Conservation (phyloP, 179 eudicot species). For the Beta lomatogona region DNA sequence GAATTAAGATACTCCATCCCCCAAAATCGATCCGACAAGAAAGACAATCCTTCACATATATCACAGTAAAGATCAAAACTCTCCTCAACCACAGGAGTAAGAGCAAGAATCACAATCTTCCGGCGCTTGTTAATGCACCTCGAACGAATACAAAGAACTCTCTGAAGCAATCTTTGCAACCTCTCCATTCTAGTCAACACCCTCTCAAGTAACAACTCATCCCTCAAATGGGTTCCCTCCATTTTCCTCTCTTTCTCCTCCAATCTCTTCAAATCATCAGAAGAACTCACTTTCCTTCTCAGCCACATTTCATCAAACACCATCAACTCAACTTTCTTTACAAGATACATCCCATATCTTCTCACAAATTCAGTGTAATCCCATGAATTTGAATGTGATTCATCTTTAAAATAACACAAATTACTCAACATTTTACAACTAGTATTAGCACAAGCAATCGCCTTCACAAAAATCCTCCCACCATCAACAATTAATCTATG, state of each 20-base stretch:
- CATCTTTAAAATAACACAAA: constrained; percentile 55
- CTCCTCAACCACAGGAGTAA: constrained; percentile 53
- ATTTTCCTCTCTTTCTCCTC: constrained; percentile 26
- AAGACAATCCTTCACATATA: constrained; percentile 47
- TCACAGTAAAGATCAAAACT: constrained; percentile 59
- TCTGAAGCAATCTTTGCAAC: constrained; percentile 48
- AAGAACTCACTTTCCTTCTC: constrained; percentile 31
- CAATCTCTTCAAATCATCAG: constrained; percentile 26
- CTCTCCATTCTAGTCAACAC: constrained; percentile 52
- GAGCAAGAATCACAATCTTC: constrained; percentile 50
- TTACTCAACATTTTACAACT: constrained; percentile 45
- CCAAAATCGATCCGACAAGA: constrained; percentile 46
- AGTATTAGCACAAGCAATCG: constrained; percentile 42
- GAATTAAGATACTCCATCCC: constrained; percentile 56
- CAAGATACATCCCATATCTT: constrained; percentile 55
- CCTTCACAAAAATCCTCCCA: constrained; percentile 37
- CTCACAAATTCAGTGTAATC: constrained; percentile 62
- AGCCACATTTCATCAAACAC: constrained; percentile 36
- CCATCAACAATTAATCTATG: constrained; percentile 53
- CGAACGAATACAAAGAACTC: constrained; percentile 55
- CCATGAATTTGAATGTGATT: constrained; percentile 55
- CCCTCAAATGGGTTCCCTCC: constrained; percentile 38
- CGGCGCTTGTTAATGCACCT: constrained; percentile 45
- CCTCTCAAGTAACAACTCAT: constrained; percentile 47
- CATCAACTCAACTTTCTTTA: constrained; percentile 53